Conservation (phyloP, 805 yeast genomes). For the Wickerhamiella occidentalis region DNA sequence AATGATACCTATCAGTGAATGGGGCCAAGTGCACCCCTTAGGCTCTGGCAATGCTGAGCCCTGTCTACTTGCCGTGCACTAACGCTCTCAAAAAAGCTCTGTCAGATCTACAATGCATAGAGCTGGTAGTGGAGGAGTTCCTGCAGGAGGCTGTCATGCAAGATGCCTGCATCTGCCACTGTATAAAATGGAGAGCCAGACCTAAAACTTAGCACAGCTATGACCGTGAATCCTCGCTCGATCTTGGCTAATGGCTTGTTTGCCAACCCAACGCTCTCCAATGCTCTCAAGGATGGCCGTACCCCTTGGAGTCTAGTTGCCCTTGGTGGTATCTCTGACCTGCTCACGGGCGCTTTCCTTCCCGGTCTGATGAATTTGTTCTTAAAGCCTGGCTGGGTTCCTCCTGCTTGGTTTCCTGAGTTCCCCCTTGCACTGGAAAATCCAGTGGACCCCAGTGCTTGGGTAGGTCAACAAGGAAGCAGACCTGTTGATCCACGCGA, state of each 20-base stretch:
- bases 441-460: conserved; percentile 9
- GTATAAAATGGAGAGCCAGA: no score
- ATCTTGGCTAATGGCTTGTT: neutral
- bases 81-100: no score
- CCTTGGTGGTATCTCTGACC: conserved; percentile 3
- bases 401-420: conserved; percentile 4
- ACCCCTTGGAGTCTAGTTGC: neutral
- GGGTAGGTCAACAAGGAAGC: conserved; percentile 10
- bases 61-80: no score
- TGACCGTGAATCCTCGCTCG: neutral
- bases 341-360: conserved; percentile 19
- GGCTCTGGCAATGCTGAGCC: no score
- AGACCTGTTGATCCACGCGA: conserved; percentile 12
- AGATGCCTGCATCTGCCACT: no score
- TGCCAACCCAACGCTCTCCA: neutral
- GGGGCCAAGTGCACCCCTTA: no score
- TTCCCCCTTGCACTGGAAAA: conserved; percentile 4
- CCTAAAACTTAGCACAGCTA: no score
- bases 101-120: no score
- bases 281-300: neutral
- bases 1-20: no score
- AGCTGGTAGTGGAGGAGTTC: no score
- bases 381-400: conserved; percentile 11
- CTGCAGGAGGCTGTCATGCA: no score
- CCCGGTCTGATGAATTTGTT: conserved; percentile 27